These are phyloP conservation scores for Leucocoprinus birnbaumii DNA, from an alignment of 768 basidiomycete species.

Conservation along the genomic window DNA sequence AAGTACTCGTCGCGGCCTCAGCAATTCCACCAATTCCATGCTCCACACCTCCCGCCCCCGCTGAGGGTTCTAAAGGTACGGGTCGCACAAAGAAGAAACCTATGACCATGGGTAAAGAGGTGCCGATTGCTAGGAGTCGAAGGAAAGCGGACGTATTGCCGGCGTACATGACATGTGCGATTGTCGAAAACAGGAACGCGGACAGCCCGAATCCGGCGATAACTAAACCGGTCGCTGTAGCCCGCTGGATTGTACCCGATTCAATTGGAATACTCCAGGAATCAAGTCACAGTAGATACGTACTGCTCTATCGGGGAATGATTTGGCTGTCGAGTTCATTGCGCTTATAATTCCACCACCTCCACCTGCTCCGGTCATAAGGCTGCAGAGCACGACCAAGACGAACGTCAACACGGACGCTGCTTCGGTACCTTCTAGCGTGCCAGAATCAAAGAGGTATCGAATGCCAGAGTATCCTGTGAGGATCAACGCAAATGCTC, in stretches of 20 bases:
- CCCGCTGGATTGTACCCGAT: conserved; percentile 45
- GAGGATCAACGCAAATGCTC: conserved; percentile 58
- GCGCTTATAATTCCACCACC: conserved; percentile 69
- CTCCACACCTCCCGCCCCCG: too few species aligned
- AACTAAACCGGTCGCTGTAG: conserved; percentile 73
- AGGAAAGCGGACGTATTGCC: conserved; percentile 80
- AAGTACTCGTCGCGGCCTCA: conserved; percentile 13
- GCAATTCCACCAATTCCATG: conserved; percentile 18
- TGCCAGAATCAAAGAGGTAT: conserved; percentile 57
- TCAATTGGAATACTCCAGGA: too few species aligned
- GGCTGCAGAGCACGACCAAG: conserved; percentile 59
- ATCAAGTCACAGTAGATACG: conserved; percentile 20
- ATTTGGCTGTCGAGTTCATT: conserved; percentile 81
- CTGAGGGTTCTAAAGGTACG: conserved; percentile 50
- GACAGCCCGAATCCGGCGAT: conserved; percentile 88
- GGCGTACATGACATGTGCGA: conserved; percentile 62
- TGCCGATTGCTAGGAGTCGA: conserved; percentile 73
- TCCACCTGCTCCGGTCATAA: conserved; percentile 75
- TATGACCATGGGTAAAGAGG: conserved; percentile 72
- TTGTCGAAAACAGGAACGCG: conserved; percentile 83
- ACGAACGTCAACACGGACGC: conserved; percentile 42
- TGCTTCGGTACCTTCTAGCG: conserved; percentile 28
- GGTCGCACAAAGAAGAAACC: conserved; percentile 73
- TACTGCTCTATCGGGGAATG: conserved; percentile 73
- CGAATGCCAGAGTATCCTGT: conserved; percentile 76